A percentile compares a stretch with the other conserved stretches of the same genome.
Conservation (phyloP, 768 basidiomycete species). For the Trametes gibbosa region DNA sequence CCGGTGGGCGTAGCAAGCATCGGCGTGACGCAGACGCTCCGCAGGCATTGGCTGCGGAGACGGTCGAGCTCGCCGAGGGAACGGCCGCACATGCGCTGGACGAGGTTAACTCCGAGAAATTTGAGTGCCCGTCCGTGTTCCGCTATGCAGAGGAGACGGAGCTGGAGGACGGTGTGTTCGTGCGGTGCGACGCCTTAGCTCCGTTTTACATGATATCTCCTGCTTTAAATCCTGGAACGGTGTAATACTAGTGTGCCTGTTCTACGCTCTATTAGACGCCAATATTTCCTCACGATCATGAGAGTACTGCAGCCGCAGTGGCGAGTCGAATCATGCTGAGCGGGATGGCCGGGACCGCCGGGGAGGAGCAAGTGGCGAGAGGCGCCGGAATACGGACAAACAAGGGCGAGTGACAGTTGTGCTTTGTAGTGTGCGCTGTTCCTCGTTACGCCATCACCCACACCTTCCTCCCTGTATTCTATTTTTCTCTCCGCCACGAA, state of each 20-base stretch:
- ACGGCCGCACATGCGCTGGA: neutral
- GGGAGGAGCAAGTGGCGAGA: neutral
- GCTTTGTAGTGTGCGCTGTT: conserved; percentile 18
- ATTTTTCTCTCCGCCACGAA: conserved; percentile 8
- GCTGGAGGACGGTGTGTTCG: conserved; percentile 43
- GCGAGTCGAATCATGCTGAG: neutral
- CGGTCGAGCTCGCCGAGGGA: neutral
- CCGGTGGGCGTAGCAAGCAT: conserved; percentile 21
- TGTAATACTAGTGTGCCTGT: neutral
- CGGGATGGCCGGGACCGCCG: neutral
- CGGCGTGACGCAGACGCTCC: conserved; percentile 10
- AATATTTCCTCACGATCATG: too few relatives aligned
- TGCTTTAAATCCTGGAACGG: neutral
- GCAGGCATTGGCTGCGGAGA: neutral
- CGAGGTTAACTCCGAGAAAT: conserved; percentile 16
- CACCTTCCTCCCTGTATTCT: conserved; percentile 22
- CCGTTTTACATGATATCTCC: conserved; percentile 34
- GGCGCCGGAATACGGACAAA: conserved; percentile 19
- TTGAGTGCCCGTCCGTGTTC: conserved; percentile 42
- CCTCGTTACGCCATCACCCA: conserved; percentile 24
- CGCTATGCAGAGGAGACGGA: conserved; percentile 29
- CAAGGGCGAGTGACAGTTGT: conserved; percentile 14
- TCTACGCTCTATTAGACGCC: neutral
- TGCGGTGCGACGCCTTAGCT: conserved; percentile 42
- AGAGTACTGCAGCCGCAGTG: too few relatives aligned